phyloP scores from a whole-genome alignment of 1,284 basidiomycete species.

The Phylloporus gajari region DNA sequence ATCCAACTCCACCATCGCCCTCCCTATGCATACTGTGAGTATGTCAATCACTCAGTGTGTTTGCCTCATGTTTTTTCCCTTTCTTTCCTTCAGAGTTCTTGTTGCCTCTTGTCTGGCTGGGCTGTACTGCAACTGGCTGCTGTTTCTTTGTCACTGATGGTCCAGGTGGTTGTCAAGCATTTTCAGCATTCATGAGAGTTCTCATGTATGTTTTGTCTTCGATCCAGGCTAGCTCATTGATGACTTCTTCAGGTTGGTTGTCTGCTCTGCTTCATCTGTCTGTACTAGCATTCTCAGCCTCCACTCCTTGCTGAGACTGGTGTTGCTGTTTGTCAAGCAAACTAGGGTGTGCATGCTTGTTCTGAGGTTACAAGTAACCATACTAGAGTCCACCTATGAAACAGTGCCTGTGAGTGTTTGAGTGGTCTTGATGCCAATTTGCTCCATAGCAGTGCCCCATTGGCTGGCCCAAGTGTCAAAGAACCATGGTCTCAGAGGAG shows the following conservation, averaged over 20 bases:
- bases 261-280: not conserved
- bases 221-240: not conserved
- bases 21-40: not conserved
- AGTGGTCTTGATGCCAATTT: too few species aligned
- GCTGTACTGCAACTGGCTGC: not conserved
- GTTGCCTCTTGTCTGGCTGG: not conserved
- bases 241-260: not conserved
- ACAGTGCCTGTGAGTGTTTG: too few species aligned
- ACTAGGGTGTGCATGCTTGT: not conserved
- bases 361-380: too few species aligned
- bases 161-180: not conserved
- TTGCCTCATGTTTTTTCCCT: not conserved
- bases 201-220: not conserved
- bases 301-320: not conserved
- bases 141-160: not conserved
- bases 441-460: too few species aligned
- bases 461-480: too few species aligned
- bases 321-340: not conserved
- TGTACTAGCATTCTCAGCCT: too few species aligned
- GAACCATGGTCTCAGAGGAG: too few species aligned
- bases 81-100: not conserved
- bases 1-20: not conserved
- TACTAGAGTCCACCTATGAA: too few species aligned
- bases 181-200: not conserved
- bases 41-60: too few species aligned